phyloP scores from a whole-genome alignment of 1,284 basidiomycete genomes.

The Sanguinoderma infundibulare region DNA sequence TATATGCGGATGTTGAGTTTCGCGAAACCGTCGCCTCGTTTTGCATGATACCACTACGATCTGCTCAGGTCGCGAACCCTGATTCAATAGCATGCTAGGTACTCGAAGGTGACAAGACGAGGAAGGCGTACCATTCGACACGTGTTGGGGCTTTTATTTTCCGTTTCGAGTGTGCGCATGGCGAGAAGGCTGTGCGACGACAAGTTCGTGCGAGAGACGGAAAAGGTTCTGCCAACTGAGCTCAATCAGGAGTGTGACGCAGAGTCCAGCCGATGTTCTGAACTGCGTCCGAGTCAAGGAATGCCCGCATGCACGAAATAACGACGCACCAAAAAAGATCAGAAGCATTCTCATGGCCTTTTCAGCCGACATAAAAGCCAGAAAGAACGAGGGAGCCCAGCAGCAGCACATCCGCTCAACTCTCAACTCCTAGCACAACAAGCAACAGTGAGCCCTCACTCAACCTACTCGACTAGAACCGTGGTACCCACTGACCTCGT shows the following conservation, averaged over 20 bases:
- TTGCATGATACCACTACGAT: neutral
- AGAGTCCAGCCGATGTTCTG: neutral
- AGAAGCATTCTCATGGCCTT: neutral
- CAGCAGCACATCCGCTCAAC: constrained; percentile 1
- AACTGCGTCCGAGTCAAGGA: neutral
- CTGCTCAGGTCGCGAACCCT: neutral
- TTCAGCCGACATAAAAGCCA: neutral
- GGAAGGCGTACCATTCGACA: neutral
- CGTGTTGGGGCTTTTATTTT: neutral
- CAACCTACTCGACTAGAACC: neutral
- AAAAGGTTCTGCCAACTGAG: neutral
- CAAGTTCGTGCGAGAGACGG: neutral
- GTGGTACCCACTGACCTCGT: neutral
- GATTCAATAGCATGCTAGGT: neutral
- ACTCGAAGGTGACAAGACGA: neutral
- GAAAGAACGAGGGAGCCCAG: neutral
- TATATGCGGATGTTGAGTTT: too few species aligned
- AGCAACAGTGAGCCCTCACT: neutral
- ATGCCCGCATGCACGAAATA: neutral
- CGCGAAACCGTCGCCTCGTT: too few species aligned
- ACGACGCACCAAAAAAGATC: neutral
- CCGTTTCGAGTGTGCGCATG: neutral
- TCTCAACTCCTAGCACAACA: neutral
- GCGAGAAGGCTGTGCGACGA: neutral
- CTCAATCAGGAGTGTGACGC: neutral